phyloP scores from a whole-genome alignment of 371 early-diverging fungal species.

The Apophysomyces elegans region DNA sequence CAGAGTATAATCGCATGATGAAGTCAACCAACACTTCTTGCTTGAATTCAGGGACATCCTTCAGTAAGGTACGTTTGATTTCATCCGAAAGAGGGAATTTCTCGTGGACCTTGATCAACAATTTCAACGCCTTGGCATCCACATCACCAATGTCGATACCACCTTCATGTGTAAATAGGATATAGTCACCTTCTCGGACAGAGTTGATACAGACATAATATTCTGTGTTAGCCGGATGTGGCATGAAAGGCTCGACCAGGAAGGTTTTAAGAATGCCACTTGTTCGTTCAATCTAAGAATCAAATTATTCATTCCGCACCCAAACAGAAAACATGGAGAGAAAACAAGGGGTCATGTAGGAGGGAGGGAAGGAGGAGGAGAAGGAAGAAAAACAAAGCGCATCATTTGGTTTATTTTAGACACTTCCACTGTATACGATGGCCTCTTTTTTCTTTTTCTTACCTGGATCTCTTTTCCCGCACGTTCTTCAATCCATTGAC shows the following conservation, averaged over 20 bases:
- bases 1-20: constrained; percentile 86
- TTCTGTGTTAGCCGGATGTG: constrained; percentile 87
- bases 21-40: constrained; percentile 85
- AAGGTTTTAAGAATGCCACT: constrained; percentile 88
- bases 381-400: too few species aligned
- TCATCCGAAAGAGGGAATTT: constrained; percentile 61
- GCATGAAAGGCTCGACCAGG: constrained; percentile 93
- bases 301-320: background rate
- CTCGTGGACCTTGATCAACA: constrained; percentile 69
- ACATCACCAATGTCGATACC: constrained; percentile 97
- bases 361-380: too few species aligned
- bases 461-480: constrained; percentile 83
- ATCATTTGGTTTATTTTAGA: too few species aligned
- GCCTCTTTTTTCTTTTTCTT: constrained; percentile 19
- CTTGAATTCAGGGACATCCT: constrained; percentile 66
- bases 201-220: constrained; percentile 96
- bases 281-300: constrained; percentile 71
- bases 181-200: constrained; percentile 89
- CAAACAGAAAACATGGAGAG: background rate
- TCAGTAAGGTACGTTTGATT: constrained; percentile 67
- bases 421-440: background rate
- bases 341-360: background rate
- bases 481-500: constrained; percentile 83
- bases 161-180: constrained; percentile 94
- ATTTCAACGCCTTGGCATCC: constrained; percentile 88